Conservation (phyloP, 169 alveolate genomes). For the Cryptosporidium ubiquitum region DNA sequence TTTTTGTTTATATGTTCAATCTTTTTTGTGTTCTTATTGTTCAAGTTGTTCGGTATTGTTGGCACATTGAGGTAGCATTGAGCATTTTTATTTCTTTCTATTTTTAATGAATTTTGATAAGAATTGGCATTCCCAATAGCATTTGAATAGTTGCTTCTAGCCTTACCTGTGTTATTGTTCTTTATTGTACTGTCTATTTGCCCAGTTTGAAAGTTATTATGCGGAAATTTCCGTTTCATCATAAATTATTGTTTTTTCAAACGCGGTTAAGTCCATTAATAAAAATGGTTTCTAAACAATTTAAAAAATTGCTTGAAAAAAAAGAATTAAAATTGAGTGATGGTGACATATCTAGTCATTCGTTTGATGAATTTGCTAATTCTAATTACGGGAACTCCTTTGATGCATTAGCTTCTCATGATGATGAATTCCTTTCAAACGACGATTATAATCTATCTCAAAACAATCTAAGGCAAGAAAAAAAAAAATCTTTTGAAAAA, state of each 20-base stretch:
- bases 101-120: not conserved
- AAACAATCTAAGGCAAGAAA: not conserved
- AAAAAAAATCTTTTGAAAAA: not conserved
- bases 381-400: not conserved
- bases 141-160: not conserved
- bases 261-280: not conserved
- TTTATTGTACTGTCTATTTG: not conserved
- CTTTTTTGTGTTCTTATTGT: not conserved
- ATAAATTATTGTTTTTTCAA: not conserved
- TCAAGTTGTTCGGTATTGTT: not conserved
- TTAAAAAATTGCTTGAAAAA: not conserved
- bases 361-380: not conserved
- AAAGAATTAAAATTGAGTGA: not conserved
- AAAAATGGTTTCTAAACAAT: slow-evolving; percentile 48
- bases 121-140: not conserved
- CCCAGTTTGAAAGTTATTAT: slow-evolving; percentile 30
- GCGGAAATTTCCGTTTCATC: slow-evolving; percentile 67
- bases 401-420: not conserved
- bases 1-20: not conserved
- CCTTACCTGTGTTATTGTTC: not conserved
- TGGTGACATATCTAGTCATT: not conserved
- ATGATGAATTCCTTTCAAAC: not conserved
- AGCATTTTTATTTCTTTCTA: slow-evolving; percentile 11
- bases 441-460: not conserved
- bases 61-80: not conserved